Evolutionary conservation across 23 red algal species (phyloP).

Genomic region (Gracilaria gracilis): DNA sequence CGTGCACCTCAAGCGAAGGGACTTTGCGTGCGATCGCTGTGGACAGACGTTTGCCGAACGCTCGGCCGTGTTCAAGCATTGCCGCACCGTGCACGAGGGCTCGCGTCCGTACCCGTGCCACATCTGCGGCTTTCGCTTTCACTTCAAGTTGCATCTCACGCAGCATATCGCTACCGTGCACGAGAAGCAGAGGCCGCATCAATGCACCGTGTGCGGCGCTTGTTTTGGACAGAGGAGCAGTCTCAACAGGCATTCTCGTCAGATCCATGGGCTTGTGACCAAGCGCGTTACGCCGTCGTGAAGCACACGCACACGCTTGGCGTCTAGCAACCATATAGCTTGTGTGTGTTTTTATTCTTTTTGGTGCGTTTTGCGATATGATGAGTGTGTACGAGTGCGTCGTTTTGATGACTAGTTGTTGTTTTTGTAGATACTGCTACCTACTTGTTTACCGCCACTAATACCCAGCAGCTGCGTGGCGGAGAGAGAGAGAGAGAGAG

Average conservation of each 20-base stretch:
- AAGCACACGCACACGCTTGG: too few species aligned
- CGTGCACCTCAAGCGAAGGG: conserved; percentile 65
- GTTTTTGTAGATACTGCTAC: background rate
- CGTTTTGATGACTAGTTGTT: too few species aligned
- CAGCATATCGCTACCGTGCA: conserved; percentile 78
- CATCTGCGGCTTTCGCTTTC: conserved; percentile 64
- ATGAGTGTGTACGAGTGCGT: background rate
- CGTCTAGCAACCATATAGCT: too few species aligned
- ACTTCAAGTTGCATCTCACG: conserved; percentile 75
- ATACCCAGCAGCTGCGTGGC: background rate
- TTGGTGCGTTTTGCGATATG: too few species aligned
- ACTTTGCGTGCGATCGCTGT: conserved; percentile 57
- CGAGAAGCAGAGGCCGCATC: conserved; percentile 71
- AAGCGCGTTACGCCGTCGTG: conserved; percentile 8
- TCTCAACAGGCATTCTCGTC: conserved; percentile 65
- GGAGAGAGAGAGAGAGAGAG: too few species aligned
- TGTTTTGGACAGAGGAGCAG: conserved; percentile 70
- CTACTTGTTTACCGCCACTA: background rate
- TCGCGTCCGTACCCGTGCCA: conserved; percentile 63
- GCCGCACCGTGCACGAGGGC: conserved; percentile 76
- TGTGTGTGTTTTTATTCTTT: background rate
- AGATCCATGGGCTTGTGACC: conserved; percentile 57
- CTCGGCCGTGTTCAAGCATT: conserved; percentile 61
- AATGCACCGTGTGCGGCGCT: conserved; percentile 58
- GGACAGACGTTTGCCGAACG: conserved; percentile 73